Conservation (phyloP, 768 basidiomycete genomes). For the Serendipita sp. region DNA sequence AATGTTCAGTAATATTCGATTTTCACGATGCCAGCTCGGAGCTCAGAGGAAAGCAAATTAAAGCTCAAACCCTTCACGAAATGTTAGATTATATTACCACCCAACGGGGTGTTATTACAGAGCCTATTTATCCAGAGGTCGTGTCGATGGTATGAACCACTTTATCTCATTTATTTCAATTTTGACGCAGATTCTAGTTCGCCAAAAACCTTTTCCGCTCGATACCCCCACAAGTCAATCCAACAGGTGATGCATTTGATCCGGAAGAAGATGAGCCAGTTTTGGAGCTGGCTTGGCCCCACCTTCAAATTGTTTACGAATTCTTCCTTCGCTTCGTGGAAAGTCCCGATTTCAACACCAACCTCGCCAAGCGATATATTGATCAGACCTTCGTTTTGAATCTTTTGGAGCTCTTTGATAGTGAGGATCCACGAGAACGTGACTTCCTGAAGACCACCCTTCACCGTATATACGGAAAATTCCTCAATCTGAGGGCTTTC, state of each 20-base stretch:
- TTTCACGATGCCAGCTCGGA: slow-evolving; percentile 96
- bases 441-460: slow-evolving; percentile 99
- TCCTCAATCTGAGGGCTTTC: slow-evolving; percentile 94
- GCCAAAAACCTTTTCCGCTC: slow-evolving; percentile 96
- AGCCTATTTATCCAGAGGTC: slow-evolving; percentile 96
- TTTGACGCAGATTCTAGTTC: slow-evolving; percentile 41
- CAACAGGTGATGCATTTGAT: slow-evolving; percentile 94
- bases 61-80: slow-evolving; percentile 93
- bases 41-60: slow-evolving; percentile 94
- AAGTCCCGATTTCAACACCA: slow-evolving; percentile 94
- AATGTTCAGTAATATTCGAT: slow-evolving; percentile 94
- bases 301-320: slow-evolving; percentile 98
- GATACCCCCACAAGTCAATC: slow-evolving; percentile 98
- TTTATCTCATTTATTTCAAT: background rate
- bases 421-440: slow-evolving; percentile 95
- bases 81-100: slow-evolving; percentile 99
- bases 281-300: slow-evolving; percentile 97
- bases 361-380: slow-evolving; percentile 92
- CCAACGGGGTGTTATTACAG: slow-evolving; percentile 89
- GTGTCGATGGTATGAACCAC: slow-evolving; percentile 70
- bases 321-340: slow-evolving; percentile 99
- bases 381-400: slow-evolving; percentile 92
- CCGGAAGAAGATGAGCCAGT: slow-evolving; percentile 99
- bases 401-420: slow-evolving; percentile 94
- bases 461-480: slow-evolving; percentile 98